These are phyloP conservation scores for Rosellinia necatrix DNA, from an alignment of 2,329 filamentous ascomycete species.

Conservation along the genomic window DNA sequence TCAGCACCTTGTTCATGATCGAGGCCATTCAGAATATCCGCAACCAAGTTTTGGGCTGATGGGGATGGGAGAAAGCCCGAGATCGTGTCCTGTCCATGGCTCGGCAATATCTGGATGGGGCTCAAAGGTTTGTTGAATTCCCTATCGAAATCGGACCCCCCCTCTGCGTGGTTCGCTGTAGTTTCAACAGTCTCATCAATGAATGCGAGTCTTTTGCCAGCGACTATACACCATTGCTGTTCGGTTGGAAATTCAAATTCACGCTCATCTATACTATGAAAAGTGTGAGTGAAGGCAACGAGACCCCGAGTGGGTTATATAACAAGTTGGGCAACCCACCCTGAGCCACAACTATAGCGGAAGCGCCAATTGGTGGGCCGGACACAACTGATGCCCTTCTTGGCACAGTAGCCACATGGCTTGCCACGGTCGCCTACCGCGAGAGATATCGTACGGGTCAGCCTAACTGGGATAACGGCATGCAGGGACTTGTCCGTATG, in stretches of 20 bases:
- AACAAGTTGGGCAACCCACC: background rate
- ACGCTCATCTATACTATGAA: background rate
- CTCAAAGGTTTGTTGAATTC: background rate
- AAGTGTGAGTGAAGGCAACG: background rate
- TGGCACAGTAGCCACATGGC: background rate
- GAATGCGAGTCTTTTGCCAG: background rate
- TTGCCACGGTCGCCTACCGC: background rate
- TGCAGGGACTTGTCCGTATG: background rate
- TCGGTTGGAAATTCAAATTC: background rate
- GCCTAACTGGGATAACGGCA: background rate
- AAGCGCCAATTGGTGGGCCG: slow-evolving; percentile 1
- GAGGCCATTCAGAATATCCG: background rate
- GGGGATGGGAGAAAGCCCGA: background rate
- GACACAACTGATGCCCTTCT: background rate
- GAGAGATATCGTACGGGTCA: background rate
- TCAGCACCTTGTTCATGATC: background rate
- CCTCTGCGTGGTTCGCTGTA: background rate
- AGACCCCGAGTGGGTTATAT: background rate
- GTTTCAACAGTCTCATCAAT: slow-evolving; percentile 10
- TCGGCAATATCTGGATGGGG: background rate
- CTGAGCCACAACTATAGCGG: slow-evolving; percentile 5
- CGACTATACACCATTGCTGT: background rate
- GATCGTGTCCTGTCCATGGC: background rate
- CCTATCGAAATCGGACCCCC: too few species aligned
- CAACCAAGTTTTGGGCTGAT: background rate